phyloP scores from a whole-genome alignment of 257 asterid genomes.

The Ballota nigra region DNA sequence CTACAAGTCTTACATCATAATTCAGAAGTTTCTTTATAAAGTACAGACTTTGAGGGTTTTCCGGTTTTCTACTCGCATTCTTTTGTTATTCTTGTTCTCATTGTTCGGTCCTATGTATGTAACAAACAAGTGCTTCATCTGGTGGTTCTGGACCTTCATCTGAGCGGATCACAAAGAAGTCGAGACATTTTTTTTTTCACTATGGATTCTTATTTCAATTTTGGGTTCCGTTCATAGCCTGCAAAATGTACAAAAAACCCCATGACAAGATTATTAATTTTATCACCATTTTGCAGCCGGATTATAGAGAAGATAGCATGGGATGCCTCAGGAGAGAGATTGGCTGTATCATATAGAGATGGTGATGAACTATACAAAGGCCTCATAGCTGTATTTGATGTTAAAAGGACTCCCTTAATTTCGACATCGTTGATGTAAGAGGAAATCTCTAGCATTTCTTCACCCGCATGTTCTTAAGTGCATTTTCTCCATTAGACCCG shows the following conservation, averaged over 20 bases:
- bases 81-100: neutral
- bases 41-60: neutral
- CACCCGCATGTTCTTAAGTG: neutral
- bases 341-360: conserved; percentile 77
- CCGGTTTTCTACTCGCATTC: neutral
- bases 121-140: no score
- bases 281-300: conserved; percentile 38
- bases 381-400: conserved; percentile 88
- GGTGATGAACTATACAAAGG: conserved; percentile 86
- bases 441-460: conserved; percentile 11
- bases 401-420: conserved; percentile 76
- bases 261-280: conserved; percentile 7
- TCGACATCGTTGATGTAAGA: conserved; percentile 87
- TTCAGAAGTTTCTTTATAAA: neutral
- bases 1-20: conserved; percentile 2
- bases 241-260: neutral
- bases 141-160: no score
- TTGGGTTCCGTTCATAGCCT: neutral
- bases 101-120: neutral
- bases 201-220: neutral
- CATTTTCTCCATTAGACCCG: neutral
- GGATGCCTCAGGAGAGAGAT: conserved; percentile 98
- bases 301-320: conserved; percentile 90
- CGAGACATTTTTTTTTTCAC: neutral
- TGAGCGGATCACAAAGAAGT: neutral